These are phyloP conservation scores for Clarkia xantiana DNA, from an alignment of 345 rosid genomes.

Conservation along the genomic window DNA sequence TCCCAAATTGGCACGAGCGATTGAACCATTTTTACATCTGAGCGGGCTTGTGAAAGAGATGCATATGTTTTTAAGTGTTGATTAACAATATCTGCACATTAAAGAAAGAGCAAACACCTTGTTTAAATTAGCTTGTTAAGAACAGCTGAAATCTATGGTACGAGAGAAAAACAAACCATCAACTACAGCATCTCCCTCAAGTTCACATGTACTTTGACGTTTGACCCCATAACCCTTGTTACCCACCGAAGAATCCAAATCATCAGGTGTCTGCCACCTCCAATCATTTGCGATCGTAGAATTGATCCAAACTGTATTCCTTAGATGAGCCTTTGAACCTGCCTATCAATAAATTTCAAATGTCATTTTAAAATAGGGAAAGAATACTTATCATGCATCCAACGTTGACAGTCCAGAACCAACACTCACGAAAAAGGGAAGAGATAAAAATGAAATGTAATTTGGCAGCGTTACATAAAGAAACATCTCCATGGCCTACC, in stretches of 20 bases:
- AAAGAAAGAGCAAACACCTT: constrained; percentile 1
- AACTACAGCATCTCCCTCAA: constrained; percentile 74
- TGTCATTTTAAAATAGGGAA: not conserved
- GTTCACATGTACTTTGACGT: constrained; percentile 77
- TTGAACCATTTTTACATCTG: constrained; percentile 88
- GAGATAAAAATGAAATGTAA: constrained; percentile 14
- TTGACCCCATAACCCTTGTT: constrained; percentile 23
- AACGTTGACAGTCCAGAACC: not conserved
- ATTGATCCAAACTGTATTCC: constrained; percentile 50
- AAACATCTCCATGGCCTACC: constrained; percentile 13
- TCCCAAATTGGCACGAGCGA: constrained; percentile 96
- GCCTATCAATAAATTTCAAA: constrained; percentile 25
- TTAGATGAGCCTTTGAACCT: constrained; percentile 29
- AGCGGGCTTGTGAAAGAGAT: constrained; percentile 58
- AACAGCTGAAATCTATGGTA: not conserved
- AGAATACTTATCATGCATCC: not conserved
- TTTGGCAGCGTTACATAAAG: constrained; percentile 17
- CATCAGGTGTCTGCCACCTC: constrained; percentile 50
- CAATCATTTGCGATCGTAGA: constrained; percentile 66
- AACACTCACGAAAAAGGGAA: constrained; percentile 6
- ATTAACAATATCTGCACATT: constrained; percentile 61
- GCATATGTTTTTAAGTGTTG: constrained; percentile 45
- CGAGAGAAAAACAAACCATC: constrained; percentile 36
- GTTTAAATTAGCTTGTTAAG: not conserved
- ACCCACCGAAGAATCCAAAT: constrained; percentile 24